Percentiles rank a stretch among this genome's conserved stretches.
phyloP scores from a whole-genome alignment of 768 basidiomycete species.

The Phanerochaete carnosa region DNA sequence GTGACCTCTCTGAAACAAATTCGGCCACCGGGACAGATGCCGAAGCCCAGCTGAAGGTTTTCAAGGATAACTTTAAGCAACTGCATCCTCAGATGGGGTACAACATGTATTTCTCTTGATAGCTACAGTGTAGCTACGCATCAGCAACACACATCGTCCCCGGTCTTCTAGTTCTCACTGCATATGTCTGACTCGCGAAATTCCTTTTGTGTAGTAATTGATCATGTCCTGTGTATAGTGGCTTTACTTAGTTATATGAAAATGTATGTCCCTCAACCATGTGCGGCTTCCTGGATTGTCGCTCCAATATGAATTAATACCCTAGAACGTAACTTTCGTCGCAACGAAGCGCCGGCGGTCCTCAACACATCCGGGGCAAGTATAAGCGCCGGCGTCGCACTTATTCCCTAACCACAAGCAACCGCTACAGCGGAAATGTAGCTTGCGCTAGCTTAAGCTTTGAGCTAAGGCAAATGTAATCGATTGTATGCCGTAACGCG shows the following conservation, averaged over 20 bases:
- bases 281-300: background rate
- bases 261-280: background rate
- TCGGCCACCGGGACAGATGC: slow-evolving; percentile 41
- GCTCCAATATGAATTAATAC: background rate
- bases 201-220: no score
- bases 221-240: no score
- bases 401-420: background rate
- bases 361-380: background rate
- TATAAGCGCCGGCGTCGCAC: background rate
- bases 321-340: background rate
- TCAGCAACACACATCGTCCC: no score
- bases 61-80: slow-evolving; percentile 51
- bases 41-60: slow-evolving; percentile 37
- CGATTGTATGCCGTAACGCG: background rate
- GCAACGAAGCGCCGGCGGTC: background rate
- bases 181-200: no score
- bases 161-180: no score
- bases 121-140: no score
- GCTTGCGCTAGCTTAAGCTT: background rate
- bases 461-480: background rate
- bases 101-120: slow-evolving; percentile 35
- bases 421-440: background rate
- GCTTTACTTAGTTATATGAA: no score
- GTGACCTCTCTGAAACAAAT: slow-evolving; percentile 56
- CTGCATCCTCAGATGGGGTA: slow-evolving; percentile 46